Evolutionary conservation across 1,139 yeast genomes (phyloP).

Genomic region (Eremothecium coryli): DNA sequence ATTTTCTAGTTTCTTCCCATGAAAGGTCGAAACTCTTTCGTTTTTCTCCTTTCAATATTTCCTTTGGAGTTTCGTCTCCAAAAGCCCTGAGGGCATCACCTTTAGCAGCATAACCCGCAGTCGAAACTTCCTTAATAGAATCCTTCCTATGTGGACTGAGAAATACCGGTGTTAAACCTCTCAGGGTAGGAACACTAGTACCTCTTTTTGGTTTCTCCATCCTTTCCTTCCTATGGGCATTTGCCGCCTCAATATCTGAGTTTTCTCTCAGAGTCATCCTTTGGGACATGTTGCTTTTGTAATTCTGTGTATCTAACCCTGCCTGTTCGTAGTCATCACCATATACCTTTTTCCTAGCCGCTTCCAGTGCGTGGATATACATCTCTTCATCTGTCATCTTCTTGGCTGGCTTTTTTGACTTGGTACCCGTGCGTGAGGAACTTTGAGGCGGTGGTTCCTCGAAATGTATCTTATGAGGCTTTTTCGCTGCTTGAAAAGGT

Average conservation of each 20-base stretch:
- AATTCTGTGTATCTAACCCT: background rate
- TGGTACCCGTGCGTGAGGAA: too few species aligned
- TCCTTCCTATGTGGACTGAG: background rate
- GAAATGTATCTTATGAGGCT: background rate
- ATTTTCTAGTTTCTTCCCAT: background rate
- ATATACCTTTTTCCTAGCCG: conserved; percentile 28
- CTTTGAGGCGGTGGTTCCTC: background rate
- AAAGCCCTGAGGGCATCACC: too few species aligned
- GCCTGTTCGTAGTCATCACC: conserved; percentile 8
- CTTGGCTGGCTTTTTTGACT: conserved; percentile 8
- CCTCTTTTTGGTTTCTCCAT: background rate
- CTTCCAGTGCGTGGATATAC: conserved; percentile 28
- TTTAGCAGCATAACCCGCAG: background rate
- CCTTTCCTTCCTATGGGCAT: background rate
- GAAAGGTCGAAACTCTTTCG: too few species aligned
- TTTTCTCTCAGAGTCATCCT: conserved; percentile 19
- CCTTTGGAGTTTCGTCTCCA: too few species aligned
- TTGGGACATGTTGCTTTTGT: conserved; percentile 17
- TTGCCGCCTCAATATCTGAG: background rate
- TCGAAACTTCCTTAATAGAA: background rate
- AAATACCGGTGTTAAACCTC: background rate
- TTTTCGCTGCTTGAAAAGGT: background rate
- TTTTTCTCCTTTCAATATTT: too few species aligned
- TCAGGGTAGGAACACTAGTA: background rate
- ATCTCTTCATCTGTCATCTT: conserved; percentile 26